Evolutionary conservation across 2,329 filamentous ascomycete species (phyloP).

Genomic region (Zymoseptoria passerinii): DNA sequence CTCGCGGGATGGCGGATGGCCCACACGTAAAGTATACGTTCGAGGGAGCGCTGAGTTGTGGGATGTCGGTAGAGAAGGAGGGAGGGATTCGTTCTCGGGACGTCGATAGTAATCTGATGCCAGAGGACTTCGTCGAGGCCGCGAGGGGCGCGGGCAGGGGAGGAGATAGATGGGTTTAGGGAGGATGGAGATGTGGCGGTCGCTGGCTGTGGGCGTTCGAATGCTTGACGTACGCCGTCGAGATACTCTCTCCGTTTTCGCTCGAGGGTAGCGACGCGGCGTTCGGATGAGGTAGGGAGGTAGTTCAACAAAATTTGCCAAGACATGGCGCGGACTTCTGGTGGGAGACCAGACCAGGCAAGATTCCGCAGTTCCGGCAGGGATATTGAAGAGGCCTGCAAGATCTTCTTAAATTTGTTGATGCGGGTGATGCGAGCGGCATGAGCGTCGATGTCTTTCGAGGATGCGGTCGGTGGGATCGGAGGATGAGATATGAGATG

Average conservation of each 20-base stretch:
- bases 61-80: constrained; percentile 93
- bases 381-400: constrained; percentile 85
- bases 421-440: constrained; percentile 85
- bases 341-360: constrained; percentile 90
- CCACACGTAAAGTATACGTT: constrained; percentile 95
- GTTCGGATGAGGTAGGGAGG: constrained; percentile 90
- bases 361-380: constrained; percentile 73
- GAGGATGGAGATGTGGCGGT: constrained; percentile 41
- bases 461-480: constrained; percentile 61
- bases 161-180: constrained; percentile 32
- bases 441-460: constrained; percentile 78
- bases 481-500: constrained; percentile 87
- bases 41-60: constrained; percentile 86
- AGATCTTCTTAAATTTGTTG: constrained; percentile 95
- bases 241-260: constrained; percentile 94
- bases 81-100: constrained; percentile 91
- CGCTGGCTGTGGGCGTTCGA: constrained; percentile 46
- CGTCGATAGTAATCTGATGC: constrained; percentile 99
- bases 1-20: constrained; percentile 94
- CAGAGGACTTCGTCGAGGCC: constrained; percentile 95
- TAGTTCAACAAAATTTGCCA: constrained; percentile 96
- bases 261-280: constrained; percentile 80
- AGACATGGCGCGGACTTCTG: constrained; percentile 96
- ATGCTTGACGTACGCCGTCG: constrained; percentile 70
- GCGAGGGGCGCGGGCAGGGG: constrained; percentile 54